Conservation (phyloP, 164 flowering plant genomes). For the Vitis cinerea region DNA sequence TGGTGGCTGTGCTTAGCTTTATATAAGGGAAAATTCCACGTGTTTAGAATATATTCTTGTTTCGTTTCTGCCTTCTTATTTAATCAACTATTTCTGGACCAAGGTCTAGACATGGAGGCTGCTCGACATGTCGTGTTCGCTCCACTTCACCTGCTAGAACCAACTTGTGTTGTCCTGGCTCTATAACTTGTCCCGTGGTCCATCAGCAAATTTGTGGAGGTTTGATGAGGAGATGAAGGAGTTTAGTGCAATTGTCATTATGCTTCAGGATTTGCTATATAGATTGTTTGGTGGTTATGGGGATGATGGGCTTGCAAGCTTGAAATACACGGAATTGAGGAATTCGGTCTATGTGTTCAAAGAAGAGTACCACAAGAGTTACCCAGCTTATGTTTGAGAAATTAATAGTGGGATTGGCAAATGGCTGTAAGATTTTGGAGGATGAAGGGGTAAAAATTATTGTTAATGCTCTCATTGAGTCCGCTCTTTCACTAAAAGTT, state of each 20-base stretch:
- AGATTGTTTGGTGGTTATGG: conserved; percentile 53
- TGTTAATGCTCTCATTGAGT: conserved; percentile 30
- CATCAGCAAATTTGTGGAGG: conserved; percentile 52
- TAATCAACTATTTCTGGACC: conserved; percentile 42
- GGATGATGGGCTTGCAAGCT: conserved; percentile 54
- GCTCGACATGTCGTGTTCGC: conserved; percentile 53
- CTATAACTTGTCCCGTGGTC: conserved; percentile 33
- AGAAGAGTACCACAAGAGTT: no score
- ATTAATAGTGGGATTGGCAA: conserved; percentile 25
- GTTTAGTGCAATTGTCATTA: conserved; percentile 51
- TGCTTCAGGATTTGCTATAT: conserved; percentile 54
- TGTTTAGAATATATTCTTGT: conserved; percentile 44
- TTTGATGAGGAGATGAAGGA: conserved; percentile 54
- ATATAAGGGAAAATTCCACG: conserved; percentile 43
- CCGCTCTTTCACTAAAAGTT: conserved; percentile 32
- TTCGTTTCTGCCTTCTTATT: conserved; percentile 57
- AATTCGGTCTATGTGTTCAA: no score
- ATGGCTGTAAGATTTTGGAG: conserved; percentile 23
- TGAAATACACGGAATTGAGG: no score
- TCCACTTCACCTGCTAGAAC: conserved; percentile 41
- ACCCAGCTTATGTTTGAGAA: conserved; percentile 52
- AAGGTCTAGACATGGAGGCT: conserved; percentile 54
- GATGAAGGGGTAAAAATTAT: conserved; percentile 33
- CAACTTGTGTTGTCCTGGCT: conserved; percentile 13
- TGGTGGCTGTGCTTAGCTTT: conserved; percentile 53